Percentiles rank a stretch among this genome's conserved stretches.
Evolutionary conservation across 2,329 filamentous ascomycete genomes (phyloP).

Genomic region (Cercospora janseana): DNA sequence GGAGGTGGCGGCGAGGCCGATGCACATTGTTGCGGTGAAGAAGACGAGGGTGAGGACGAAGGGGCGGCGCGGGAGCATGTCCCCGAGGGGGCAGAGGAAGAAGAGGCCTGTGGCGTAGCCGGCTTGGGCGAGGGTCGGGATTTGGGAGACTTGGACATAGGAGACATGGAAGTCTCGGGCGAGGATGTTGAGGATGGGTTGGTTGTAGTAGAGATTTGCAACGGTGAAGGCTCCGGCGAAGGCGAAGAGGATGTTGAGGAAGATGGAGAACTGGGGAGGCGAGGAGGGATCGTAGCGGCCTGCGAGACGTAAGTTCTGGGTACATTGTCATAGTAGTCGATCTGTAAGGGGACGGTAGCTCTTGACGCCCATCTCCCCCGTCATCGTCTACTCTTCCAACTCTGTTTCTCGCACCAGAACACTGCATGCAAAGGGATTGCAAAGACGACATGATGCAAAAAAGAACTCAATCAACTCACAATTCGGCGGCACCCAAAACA

Average conservation of each 20-base stretch:
- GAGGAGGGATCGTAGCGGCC: slow-evolving; percentile 62
- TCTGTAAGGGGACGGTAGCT: too few relatives aligned
- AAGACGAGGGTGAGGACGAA: slow-evolving; percentile 65
- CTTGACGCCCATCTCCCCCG: too few relatives aligned
- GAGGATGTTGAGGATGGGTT: slow-evolving; percentile 74
- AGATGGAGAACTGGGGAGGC: slow-evolving; percentile 66
- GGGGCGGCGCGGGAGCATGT: slow-evolving; percentile 63
- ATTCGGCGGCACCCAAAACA: slow-evolving; percentile 5
- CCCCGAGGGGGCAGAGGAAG: slow-evolving; percentile 73
- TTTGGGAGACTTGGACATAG: slow-evolving; percentile 64
- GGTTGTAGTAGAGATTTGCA: slow-evolving; percentile 78
- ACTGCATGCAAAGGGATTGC: too few relatives aligned
- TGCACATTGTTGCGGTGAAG: slow-evolving; percentile 65
- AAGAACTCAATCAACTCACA: neutral
- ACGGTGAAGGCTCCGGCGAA: slow-evolving; percentile 68
- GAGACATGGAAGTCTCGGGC: slow-evolving; percentile 68
- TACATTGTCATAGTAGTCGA: too few relatives aligned
- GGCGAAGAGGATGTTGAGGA: slow-evolving; percentile 68
- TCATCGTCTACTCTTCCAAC: too few relatives aligned
- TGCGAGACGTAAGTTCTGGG: too few relatives aligned
- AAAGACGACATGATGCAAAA: too few relatives aligned
- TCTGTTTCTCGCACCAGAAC: too few relatives aligned
- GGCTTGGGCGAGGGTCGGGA: slow-evolving; percentile 75
- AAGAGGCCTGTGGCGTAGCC: slow-evolving; percentile 74
- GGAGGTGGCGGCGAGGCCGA: slow-evolving; percentile 68